These are phyloP conservation scores for Penicillium longicatenatum DNA, from an alignment of 495 filamentous ascomycete genomes.

Conservation along the genomic window DNA sequence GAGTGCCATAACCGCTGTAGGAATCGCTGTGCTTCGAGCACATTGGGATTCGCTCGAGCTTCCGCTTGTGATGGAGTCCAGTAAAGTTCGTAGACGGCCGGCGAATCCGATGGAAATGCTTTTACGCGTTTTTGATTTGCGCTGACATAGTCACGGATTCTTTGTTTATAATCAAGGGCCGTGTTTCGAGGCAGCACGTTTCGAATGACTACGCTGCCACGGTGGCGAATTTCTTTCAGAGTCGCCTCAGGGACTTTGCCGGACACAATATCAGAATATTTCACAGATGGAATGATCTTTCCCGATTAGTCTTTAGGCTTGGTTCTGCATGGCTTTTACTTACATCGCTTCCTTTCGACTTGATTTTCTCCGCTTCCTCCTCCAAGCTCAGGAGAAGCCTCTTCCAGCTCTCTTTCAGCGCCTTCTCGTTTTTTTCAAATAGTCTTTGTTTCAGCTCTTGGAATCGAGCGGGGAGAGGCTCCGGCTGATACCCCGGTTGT, in stretches of 20 bases:
- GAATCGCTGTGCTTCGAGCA: slow-evolving; percentile 68
- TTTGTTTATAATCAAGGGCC: slow-evolving; percentile 52
- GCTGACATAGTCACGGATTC: slow-evolving; percentile 59
- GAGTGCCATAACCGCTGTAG: slow-evolving; percentile 78
- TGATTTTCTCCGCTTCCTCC: slow-evolving; percentile 48
- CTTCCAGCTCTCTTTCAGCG: slow-evolving; percentile 66
- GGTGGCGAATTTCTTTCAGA: slow-evolving; percentile 59
- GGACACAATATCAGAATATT: slow-evolving; percentile 55
- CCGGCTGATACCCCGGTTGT: slow-evolving; percentile 59
- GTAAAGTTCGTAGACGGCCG: slow-evolving; percentile 86
- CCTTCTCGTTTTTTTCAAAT: slow-evolving; percentile 62
- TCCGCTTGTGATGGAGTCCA: slow-evolving; percentile 78
- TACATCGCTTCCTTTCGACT: slow-evolving; percentile 53
- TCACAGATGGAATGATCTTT: slow-evolving; percentile 63
- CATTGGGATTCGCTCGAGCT: slow-evolving; percentile 70
- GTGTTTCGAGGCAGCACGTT: slow-evolving; percentile 61
- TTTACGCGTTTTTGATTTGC: slow-evolving; percentile 53
- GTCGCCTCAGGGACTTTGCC: slow-evolving; percentile 43
- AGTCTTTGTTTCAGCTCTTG: slow-evolving; percentile 71
- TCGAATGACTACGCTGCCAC: slow-evolving; percentile 64
- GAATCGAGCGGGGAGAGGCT: slow-evolving; percentile 71
- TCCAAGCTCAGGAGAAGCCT: slow-evolving; percentile 63
- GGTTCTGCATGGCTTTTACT: slow-evolving; percentile 5
- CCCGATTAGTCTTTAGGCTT: slow-evolving; percentile 13
- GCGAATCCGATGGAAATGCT: slow-evolving; percentile 60